A percentile compares a stretch with the other conserved stretches of the same genome.
Conservation (phyloP, 441 rosid species). For the Croton setiger region DNA sequence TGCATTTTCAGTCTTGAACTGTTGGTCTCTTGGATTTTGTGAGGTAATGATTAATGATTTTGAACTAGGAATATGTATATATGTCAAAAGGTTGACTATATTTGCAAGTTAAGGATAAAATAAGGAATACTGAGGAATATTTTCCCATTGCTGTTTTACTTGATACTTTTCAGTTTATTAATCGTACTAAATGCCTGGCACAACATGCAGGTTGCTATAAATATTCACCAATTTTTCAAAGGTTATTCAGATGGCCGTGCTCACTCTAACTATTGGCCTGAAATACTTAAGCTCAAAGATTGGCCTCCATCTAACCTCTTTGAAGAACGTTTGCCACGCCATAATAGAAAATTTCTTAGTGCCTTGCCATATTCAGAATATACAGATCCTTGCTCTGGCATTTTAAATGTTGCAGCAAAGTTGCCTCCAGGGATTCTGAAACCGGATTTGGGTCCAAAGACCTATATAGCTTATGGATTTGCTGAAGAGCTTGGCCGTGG, state of each 20-base stretch:
- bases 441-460: constrained; percentile 86
- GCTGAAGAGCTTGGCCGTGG: constrained; percentile 72
- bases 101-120: background rate
- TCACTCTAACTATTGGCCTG: constrained; percentile 46
- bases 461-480: constrained; percentile 68
- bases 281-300: constrained; percentile 59
- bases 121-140: background rate
- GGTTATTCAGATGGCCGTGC: constrained; percentile 46
- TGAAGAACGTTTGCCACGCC: constrained; percentile 57
- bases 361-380: constrained; percentile 66
- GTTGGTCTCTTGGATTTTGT: background rate
- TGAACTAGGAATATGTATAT: background rate
- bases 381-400: constrained; percentile 50
- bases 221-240: constrained; percentile 49
- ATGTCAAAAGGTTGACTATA: background rate
- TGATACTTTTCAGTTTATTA: background rate
- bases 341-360: constrained; percentile 48
- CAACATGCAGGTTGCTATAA: constrained; percentile 36
- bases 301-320: constrained; percentile 68
- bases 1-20: no score
- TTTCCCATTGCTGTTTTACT: background rate
- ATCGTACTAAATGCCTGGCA: background rate
- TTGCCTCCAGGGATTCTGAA: constrained; percentile 40
- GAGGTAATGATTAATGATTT: background rate
- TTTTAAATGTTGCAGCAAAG: constrained; percentile 51